Evolutionary conservation across 2,329 filamentous ascomycete genomes (phyloP), one percentile per base, ranked within the genome.

Genomic region (Seiridium cupressi): DNA sequence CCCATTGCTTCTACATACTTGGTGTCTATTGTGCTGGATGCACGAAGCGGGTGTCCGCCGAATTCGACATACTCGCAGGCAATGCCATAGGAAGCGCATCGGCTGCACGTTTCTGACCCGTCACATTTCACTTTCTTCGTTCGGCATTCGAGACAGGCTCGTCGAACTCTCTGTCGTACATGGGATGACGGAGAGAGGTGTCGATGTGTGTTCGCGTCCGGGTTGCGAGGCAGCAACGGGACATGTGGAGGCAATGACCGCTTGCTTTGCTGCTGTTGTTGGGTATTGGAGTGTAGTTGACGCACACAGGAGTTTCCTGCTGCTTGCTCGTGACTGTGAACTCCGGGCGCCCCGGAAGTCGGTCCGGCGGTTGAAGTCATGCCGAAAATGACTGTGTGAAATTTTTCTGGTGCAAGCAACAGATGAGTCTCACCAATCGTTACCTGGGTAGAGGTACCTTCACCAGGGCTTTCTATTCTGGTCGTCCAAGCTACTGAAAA

Each of bases 121-220:
- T 44, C 42, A 26, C 51, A 55, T 7, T 55, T 55, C 18, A 55
- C 53, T 18, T 55, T 55, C 36, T 44, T 42, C 5, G 53, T 55
- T 7, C 38, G 53, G 36, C 53, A 55, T 18, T 55, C 53, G 53
- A 55, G 31, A 9, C 53, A 55, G n/a, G 53, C 53, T 3, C 53
- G 53, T 35, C 53, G 36, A 35, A 44, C 38, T 34, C 38, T n/a
- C n/a, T 55, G 53, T 42, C 53, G 13, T 10, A 10, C 36, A 31
- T 44, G 35, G 4, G 53, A 42, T 4, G 53, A 46, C 8, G 38
- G n/a, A 11, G 38, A 18, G 13, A 32, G 8, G 4, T 35, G 13
- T 6, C 38, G 53, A 26, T 54, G 34, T 36, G 9, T 9, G 11
- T 9, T n/a, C 11, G 34, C 3, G 10, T 26, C 51, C 6, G 51